Evolutionary conservation across 1,139 yeast genomes (phyloP).

Genomic region (Nakaseomyces bracarensis): DNA sequence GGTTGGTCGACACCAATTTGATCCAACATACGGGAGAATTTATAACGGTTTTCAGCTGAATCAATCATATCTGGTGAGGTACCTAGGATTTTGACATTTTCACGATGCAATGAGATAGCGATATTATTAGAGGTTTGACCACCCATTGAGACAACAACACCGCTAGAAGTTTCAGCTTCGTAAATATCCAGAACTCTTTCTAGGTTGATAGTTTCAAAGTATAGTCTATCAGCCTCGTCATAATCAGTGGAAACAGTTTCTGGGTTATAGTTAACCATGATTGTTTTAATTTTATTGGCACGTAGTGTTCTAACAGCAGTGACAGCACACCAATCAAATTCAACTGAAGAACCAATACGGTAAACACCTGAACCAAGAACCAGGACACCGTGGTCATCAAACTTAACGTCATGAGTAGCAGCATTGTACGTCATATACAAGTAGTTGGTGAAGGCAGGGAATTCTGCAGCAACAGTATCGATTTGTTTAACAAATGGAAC

Average conservation of each 20-base stretch:
- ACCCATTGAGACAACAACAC: constrained; percentile 97
- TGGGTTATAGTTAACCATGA: constrained; percentile 97
- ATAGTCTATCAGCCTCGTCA: constrained; percentile 95
- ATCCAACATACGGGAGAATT: constrained; percentile 96
- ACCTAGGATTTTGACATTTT: constrained; percentile 91
- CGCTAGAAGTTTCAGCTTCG: constrained; percentile 82
- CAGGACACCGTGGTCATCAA: constrained; percentile 82
- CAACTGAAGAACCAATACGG: constrained; percentile 91
- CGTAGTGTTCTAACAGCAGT: constrained; percentile 92
- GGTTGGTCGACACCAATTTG: constrained; percentile 97
- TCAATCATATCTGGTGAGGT: constrained; percentile 98
- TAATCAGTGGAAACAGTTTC: constrained; percentile 98
- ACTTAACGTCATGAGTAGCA: constrained; percentile 73
- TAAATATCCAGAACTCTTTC: constrained; percentile 95
- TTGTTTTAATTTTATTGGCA: constrained; percentile 78
- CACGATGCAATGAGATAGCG: constrained; percentile 88
- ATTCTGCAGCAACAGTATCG: constrained; percentile 98
- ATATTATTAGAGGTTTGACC: constrained; percentile 97
- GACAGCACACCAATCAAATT: constrained; percentile 95
- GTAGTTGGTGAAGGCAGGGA: constrained; percentile 95
- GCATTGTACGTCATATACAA: constrained; percentile 94
- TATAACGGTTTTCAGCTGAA: constrained; percentile 96
- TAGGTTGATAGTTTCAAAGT: constrained; percentile 89
- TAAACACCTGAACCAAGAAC: constrained; percentile 91
- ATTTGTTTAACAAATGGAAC: constrained; percentile 93